These are phyloP conservation scores for Mallotus nudiflorus DNA, from an alignment of 345 rosid genomes.

Conservation along the genomic window DNA sequence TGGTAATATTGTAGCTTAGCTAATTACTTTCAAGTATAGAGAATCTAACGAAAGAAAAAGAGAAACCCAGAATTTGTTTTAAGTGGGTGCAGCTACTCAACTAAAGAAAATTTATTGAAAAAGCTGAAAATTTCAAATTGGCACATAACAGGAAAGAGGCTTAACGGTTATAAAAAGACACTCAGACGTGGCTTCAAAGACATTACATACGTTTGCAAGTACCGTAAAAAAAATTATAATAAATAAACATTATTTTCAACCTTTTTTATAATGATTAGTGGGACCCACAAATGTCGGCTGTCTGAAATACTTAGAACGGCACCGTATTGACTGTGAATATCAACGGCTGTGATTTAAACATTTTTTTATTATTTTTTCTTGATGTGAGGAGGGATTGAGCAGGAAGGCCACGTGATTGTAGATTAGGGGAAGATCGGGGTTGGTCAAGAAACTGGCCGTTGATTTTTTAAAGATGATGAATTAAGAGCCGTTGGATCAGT, in stretches of 20 bases:
- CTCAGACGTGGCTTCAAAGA: conserved; percentile 57
- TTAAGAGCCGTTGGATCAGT: neutral
- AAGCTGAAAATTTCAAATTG: too few relatives aligned
- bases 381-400: neutral
- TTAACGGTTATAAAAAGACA: conserved; percentile 29
- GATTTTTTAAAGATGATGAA: neutral
- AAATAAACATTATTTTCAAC: conserved; percentile 31
- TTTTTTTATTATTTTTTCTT: too few relatives aligned
- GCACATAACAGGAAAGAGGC: neutral
- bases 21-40: conserved; percentile 6
- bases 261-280: conserved; percentile 1
- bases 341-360: neutral
- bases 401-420: neutral
- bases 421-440: neutral
- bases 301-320: neutral
- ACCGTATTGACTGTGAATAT: too few relatives aligned
- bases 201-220: conserved; percentile 6
- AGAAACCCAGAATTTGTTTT: neutral
- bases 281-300: conserved; percentile 55
- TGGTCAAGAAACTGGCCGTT: neutral
- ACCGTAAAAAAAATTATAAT: too few relatives aligned
- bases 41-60: neutral
- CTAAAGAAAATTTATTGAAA: too few relatives aligned
- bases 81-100: too few relatives aligned
- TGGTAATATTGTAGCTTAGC: conserved; percentile 11